A percentile compares a stretch with the other conserved stretches of the same genome.
These are phyloP conservation scores for Neurospora sp. DNA, from an alignment of 495 filamentous ascomycete species.

Conservation along the genomic window DNA sequence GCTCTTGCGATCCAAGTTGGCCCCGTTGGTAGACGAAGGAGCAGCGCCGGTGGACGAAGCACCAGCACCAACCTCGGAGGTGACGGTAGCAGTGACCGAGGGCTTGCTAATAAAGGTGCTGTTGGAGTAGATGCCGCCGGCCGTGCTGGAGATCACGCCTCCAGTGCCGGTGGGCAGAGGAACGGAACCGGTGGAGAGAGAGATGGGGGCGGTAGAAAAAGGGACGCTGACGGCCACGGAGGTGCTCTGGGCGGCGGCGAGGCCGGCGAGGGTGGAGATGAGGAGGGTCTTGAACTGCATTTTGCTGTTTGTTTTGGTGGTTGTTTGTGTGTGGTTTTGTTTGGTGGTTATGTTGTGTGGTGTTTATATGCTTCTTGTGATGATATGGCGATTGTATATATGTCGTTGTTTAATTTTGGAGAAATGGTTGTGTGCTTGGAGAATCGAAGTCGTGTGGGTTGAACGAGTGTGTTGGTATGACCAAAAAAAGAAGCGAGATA, in stretches of 20 bases:
- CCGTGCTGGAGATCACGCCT: background rate
- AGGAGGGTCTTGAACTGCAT: constrained; percentile 20
- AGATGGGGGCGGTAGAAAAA: background rate
- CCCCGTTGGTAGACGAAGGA: background rate
- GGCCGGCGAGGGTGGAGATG: constrained; percentile 14
- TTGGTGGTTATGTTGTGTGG: background rate
- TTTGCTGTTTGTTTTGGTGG: background rate
- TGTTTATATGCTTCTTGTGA: background rate
- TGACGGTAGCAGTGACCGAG: background rate
- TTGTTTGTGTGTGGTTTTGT: background rate
- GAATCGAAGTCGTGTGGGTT: background rate
- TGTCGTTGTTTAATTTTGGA: background rate
- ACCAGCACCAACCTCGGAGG: background rate
- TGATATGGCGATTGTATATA: background rate
- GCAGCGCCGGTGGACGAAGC: background rate
- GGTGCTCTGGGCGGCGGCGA: constrained; percentile 7
- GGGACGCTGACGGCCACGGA: constrained; percentile 33
- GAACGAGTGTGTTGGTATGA: background rate
- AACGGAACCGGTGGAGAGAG: background rate
- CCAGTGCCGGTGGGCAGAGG: background rate
- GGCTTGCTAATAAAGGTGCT: background rate
- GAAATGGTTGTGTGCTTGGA: background rate
- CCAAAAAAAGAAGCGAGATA: background rate
- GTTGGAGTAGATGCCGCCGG: background rate
- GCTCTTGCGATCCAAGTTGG: background rate